phyloP scores from a whole-genome alignment of 305 asterid genomes.

The Fraxinus ornus region DNA sequence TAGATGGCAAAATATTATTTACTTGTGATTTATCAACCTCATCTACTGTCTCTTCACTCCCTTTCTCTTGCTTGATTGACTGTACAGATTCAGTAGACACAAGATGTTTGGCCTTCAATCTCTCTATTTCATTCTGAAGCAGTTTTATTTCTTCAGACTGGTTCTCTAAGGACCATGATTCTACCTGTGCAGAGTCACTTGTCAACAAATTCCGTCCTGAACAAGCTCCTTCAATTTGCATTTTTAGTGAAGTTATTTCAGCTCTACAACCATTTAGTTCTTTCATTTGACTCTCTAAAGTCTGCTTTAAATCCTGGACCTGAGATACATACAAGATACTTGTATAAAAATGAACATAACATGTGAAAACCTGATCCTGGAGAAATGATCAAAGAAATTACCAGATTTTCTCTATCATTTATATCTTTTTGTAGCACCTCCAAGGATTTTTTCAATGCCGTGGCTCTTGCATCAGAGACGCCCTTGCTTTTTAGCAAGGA shows the following conservation, averaged over 20 bases:
- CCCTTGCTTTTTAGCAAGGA: conserved; percentile 72
- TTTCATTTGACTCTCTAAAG: conserved; percentile 65
- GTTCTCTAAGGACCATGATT: conserved; percentile 37
- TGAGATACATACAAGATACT: conserved; percentile 36
- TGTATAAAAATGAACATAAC: conserved; percentile 21
- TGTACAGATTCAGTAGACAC: conserved; percentile 33
- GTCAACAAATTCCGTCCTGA: conserved; percentile 43
- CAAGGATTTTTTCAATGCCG: conserved; percentile 65
- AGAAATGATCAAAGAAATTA: conserved; percentile 26
- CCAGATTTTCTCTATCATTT: conserved; percentile 79
- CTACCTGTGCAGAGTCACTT: conserved; percentile 34
- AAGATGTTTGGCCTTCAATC: conserved; percentile 37
- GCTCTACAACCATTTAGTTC: conserved; percentile 91
- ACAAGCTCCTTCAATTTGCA: conserved; percentile 76
- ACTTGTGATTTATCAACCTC: conserved; percentile 38
- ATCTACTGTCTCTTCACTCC: conserved; percentile 29
- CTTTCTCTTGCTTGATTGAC: conserved; percentile 35
- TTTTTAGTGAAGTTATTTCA: conserved; percentile 92
- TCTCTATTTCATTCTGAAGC: conserved; percentile 44
- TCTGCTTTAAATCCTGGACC: conserved; percentile 82
- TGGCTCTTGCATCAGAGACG: conserved; percentile 62
- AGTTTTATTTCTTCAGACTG: conserved; percentile 38
- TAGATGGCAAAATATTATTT: conserved; percentile 32
- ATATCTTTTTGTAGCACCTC: conserved; percentile 86
- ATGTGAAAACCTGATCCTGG: conserved; percentile 13